Evolutionary conservation across 75 land plant genomes (phyloP).

Genomic region (Picea sitchensis): DNA sequence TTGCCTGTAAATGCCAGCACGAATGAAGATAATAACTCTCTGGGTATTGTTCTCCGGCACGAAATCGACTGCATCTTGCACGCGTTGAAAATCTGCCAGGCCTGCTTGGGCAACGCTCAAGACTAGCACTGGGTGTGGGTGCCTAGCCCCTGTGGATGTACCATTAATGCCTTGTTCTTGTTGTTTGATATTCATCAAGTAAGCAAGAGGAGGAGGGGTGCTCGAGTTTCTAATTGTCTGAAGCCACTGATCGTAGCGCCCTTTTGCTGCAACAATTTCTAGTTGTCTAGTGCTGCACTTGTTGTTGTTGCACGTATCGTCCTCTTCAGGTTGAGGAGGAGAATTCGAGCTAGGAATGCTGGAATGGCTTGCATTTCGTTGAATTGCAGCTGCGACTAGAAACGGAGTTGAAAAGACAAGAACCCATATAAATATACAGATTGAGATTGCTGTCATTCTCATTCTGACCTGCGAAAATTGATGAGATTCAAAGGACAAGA

Average conservation of each 20-base stretch:
- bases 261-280: background rate
- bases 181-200: background rate
- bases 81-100: conserved; percentile 13
- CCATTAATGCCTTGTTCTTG: background rate
- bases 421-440: no score
- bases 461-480: no score
- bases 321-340: no score
- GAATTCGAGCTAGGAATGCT: no score
- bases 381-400: no score
- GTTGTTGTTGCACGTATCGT: no score
- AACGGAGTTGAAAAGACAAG: no score
- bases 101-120: conserved; percentile 9
- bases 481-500: no score
- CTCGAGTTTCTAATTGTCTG: background rate
- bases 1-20: conserved; percentile 24
- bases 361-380: no score
- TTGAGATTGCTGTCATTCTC: no score
- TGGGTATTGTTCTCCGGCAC: conserved; percentile 27
- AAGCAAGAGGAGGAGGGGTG: no score
- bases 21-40: conserved; percentile 26
- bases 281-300: background rate
- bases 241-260: background rate
- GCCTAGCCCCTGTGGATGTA: background rate
- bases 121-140: background rate
- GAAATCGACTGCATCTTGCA: conserved; percentile 37